Percentiles rank a stretch among this genome's conserved stretches.
phyloP scores from a whole-genome alignment of 352 stramenopile species.

The Globisporangium ultimum region DNA sequence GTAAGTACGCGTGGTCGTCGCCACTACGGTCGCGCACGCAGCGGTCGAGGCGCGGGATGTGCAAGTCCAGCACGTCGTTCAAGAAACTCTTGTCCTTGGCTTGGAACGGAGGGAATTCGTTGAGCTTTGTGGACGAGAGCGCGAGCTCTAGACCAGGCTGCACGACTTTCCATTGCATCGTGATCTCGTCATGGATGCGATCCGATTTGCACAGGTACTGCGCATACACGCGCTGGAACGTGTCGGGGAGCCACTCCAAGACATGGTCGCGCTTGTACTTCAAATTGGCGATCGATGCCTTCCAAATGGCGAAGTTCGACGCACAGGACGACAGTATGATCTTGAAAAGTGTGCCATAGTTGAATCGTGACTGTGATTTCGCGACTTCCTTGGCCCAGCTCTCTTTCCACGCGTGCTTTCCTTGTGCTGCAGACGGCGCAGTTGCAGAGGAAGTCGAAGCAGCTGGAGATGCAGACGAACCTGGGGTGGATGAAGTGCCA shows the following conservation, averaged over 20 bases:
- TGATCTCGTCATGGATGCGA: conserved; percentile 69
- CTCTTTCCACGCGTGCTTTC: conserved; percentile 50
- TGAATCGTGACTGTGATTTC: conserved; percentile 62
- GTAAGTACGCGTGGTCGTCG: conserved; percentile 81
- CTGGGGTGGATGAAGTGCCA: conserved; percentile 8
- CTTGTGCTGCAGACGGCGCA: conserved; percentile 5
- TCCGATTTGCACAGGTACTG: conserved; percentile 76
- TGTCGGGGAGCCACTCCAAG: conserved; percentile 68
- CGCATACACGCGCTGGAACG: conserved; percentile 71
- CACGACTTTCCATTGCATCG: conserved; percentile 68
- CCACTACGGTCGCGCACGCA: conserved; percentile 76
- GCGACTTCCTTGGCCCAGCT: conserved; percentile 80
- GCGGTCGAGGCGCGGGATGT: conserved; percentile 76
- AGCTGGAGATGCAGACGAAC: conserved; percentile 2
- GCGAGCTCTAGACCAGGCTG: conserved; percentile 71
- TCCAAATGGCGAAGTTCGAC: conserved; percentile 73
- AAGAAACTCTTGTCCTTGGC: conserved; percentile 62
- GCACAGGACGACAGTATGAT: conserved; percentile 57
- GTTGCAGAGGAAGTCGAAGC: not conserved
- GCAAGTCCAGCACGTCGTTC: conserved; percentile 73
- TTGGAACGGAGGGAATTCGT: conserved; percentile 61
- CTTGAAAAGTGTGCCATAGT: conserved; percentile 69
- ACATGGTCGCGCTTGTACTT: conserved; percentile 67
- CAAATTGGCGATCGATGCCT: conserved; percentile 58
- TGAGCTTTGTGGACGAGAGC: conserved; percentile 47